These are phyloP conservation scores for Lizanozyma gosingica DNA, from an alignment of 1,139 yeast genomes.

Conservation along the genomic window DNA sequence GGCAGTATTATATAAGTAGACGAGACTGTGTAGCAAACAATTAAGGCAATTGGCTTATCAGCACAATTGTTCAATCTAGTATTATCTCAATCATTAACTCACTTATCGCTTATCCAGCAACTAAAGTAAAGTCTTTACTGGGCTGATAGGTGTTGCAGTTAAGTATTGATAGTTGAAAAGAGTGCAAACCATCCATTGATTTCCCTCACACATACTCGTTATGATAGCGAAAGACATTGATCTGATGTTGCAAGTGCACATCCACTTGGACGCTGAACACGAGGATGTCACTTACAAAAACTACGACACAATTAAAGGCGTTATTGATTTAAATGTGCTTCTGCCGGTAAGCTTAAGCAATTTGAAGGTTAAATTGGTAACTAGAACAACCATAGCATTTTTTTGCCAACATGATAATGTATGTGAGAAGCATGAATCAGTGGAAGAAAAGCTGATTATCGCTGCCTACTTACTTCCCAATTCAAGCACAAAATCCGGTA, in stretches of 20 bases:
- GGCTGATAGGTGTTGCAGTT: too few relatives aligned
- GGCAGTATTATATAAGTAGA: too few relatives aligned
- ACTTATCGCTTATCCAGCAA: too few relatives aligned
- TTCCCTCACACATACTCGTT: too few relatives aligned
- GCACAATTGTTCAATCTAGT: too few relatives aligned
- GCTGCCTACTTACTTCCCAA: neutral
- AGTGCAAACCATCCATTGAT: too few relatives aligned
- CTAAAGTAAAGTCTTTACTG: too few relatives aligned
- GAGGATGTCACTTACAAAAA: neutral
- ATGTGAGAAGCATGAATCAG: neutral
- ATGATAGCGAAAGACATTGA: neutral
- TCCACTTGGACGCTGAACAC: neutral
- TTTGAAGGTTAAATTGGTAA: neutral
- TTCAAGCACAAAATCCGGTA: neutral
- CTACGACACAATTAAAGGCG: neutral
- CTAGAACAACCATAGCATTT: neutral
- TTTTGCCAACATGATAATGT: neutral
- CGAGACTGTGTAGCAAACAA: too few relatives aligned
- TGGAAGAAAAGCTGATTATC: neutral
- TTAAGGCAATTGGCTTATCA: too few relatives aligned
- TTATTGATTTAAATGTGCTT: neutral
- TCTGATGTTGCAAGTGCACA: neutral
- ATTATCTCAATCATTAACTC: too few relatives aligned
- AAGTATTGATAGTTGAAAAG: too few relatives aligned
- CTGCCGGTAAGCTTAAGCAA: neutral